Base-by-base conservation (phyloP, 805 yeast species). In the Saturnispora bothae region DNA sequence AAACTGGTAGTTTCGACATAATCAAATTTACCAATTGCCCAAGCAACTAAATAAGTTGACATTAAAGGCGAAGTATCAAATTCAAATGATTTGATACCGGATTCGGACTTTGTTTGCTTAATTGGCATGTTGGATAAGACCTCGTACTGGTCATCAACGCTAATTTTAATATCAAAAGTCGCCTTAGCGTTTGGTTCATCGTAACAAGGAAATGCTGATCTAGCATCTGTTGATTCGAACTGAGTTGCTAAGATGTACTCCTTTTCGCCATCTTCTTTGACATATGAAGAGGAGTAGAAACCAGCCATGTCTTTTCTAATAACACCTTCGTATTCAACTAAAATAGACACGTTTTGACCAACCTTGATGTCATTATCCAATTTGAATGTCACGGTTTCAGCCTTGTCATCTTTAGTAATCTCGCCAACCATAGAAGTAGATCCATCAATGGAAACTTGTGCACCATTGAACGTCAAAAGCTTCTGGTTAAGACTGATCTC, bases 301-400 rank as follows among this genome's bases (percentile, higher is more conserved):
- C 77, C 78, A 4, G 70, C 69, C 77, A 73, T 71, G 47, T 73
- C 73, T 16, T 65, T 63, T 51, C 71, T 71, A 45, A 73, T 63
- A n/a, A 47, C 48, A 25, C 71, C 78, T 16, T 45, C 46, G 48
- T 62, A 73, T 3, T 48, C 43, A 12, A 71, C 49, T 4, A 50
- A 46, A 16, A 68, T 57, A 16, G 61, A 44, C 9, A 46, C 34
- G 1, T 37, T 34, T 15, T 66, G 66, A 9, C 49, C 54, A 14
- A 45, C n/a, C 56, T 48, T 34, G 64, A 34, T 13, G n/a, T 34
- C 71, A 3, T 26, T 13, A 2, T 26, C 25, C 43, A 88, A 73
- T 34, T 64, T 62, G 53, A 85, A 67, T 33, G 71, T 69, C 34
- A 76, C 74, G 29, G 74, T 69, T 63, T 89, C 94, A 31, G 64